Evolutionary conservation across 2,329 filamentous ascomycete species (phyloP), one percentile per base, ranked within the genome.

Genomic region (Cladobotryum protrusum): DNA sequence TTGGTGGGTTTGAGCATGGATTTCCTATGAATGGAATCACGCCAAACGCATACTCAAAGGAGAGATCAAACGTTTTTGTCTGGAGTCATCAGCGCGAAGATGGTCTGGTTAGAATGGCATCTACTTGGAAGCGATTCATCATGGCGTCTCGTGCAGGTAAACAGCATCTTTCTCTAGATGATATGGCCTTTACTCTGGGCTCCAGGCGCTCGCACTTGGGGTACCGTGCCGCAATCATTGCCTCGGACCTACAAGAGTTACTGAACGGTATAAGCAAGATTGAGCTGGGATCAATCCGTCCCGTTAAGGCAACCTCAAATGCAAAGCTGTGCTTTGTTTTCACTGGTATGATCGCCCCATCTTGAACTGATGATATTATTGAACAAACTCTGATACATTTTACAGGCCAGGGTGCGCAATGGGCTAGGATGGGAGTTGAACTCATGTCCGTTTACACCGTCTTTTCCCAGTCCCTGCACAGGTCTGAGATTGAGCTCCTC

Each of bases 371-470:
- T 29, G 6, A 29, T 8, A 29, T 8, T 8, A 29, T 9, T n/a
- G 24, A 29, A 29, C 24, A 9, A 29, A 29, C 2, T 29, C 24
- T 29, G 6, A 29, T 8, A 29, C 11, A 29, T 29, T n/a, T 29
- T 9, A 44, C 44, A 52, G 50, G 50, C 13, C 50, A 52, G 29
- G 50, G 50, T 32, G 50, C 50, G 14, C 47, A 52, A 9, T 52
- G 47, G 47, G 33, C 47, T 13, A 24, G 43, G 13, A 52, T 52
- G 50, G 50, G 50, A 18, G 15, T 43, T n/a, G 50, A 37, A 19
- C 40, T 52, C 14, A 20, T 49, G n/a, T 46, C 43, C 18, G n/a
- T 32, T 7, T 43, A 50, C 24, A 43, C 50, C 8, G 17, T 50
- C 43, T 52, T 50, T 24, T 32, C 47, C 6, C 37, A 50, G 11